Conservation (phyloP, 768 basidiomycete species). For the Trametes sanguinea region DNA sequence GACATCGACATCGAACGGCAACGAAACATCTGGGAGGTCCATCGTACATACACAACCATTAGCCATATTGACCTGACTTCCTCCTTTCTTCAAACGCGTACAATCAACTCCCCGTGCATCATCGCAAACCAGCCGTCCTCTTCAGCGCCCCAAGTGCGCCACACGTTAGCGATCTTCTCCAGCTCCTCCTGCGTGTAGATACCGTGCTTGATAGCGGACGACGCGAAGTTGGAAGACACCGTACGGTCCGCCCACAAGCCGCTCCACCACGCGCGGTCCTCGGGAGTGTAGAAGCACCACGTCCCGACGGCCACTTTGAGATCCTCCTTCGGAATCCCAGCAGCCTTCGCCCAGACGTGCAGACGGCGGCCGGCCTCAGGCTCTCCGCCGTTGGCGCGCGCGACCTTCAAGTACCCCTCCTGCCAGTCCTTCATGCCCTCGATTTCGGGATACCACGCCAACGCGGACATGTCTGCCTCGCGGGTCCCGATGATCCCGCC, state of each 20-base stretch:
- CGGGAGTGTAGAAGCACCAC: slow-evolving; percentile 40
- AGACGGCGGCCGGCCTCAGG: slow-evolving; percentile 43
- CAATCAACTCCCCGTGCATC: slow-evolving; percentile 22
- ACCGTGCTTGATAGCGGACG: slow-evolving; percentile 31
- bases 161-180: slow-evolving; percentile 9
- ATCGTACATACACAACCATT: too few species aligned
- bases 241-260: slow-evolving; percentile 42
- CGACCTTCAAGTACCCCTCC: slow-evolving; percentile 35
- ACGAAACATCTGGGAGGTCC: too few species aligned
- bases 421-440: slow-evolving; percentile 36
- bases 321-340: slow-evolving; percentile 35
- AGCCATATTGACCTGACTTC: too few species aligned
- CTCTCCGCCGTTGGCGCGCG: slow-evolving; percentile 39
- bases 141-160: slow-evolving; percentile 21
- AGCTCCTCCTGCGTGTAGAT: slow-evolving; percentile 16
- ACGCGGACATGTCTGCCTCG: slow-evolving; percentile 41
- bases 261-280: slow-evolving; percentile 43
- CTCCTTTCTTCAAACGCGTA: neutral
- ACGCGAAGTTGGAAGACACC: slow-evolving; percentile 36
- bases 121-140: slow-evolving; percentile 26
- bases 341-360: slow-evolving; percentile 40
- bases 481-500: slow-evolving; percentile 49
- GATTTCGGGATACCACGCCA: slow-evolving; percentile 40
- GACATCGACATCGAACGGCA: too few species aligned
- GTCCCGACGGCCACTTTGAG: slow-evolving; percentile 36